These are phyloP conservation scores for Rostrohypoxylon terebratum DNA, from an alignment of 495 filamentous ascomycete genomes.

Conservation along the genomic window DNA sequence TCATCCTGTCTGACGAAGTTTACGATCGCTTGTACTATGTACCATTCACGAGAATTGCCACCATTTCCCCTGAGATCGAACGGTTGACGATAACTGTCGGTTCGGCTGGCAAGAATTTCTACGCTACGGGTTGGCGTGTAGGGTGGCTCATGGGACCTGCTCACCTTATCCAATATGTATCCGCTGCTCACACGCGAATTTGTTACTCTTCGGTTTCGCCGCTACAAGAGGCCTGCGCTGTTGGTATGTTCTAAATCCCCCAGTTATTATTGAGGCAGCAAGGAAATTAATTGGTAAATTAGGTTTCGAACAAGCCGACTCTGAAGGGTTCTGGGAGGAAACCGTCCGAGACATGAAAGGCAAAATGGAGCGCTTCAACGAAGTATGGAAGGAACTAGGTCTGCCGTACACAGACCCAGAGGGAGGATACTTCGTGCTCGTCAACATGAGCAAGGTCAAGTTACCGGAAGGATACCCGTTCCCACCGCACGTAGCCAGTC, in stretches of 20 bases:
- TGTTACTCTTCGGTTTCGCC: conserved; percentile 95
- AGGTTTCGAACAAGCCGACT: conserved; percentile 88
- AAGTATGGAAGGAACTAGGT: conserved; percentile 87
- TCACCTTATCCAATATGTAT: conserved; percentile 90
- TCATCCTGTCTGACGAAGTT: conserved; percentile 95
- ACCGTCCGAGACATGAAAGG: conserved; percentile 84
- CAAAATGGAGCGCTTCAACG: conserved; percentile 90
- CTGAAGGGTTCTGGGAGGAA: conserved; percentile 87
- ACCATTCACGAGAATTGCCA: conserved; percentile 91
- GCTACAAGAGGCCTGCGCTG: conserved; percentile 94
- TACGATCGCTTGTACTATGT: conserved; percentile 96
- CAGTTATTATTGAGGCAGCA: neutral
- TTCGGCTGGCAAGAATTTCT: conserved; percentile 97
- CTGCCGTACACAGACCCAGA: conserved; percentile 94
- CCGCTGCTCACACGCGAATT: conserved; percentile 92
- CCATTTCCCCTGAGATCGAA: conserved; percentile 86
- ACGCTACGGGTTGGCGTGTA: conserved; percentile 96
- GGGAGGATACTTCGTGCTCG: conserved; percentile 96
- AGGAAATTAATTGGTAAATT: neutral
- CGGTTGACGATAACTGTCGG: conserved; percentile 91
- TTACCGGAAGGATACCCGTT: conserved; percentile 85
- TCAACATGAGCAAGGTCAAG: conserved; percentile 86
- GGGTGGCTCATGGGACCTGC: conserved; percentile 90
- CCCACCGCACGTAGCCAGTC: conserved; percentile 84
- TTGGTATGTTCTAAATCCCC: conserved; percentile 59